phyloP scores from a whole-genome alignment of 2,329 filamentous ascomycete species.

The Colletotrichum sp. region DNA sequence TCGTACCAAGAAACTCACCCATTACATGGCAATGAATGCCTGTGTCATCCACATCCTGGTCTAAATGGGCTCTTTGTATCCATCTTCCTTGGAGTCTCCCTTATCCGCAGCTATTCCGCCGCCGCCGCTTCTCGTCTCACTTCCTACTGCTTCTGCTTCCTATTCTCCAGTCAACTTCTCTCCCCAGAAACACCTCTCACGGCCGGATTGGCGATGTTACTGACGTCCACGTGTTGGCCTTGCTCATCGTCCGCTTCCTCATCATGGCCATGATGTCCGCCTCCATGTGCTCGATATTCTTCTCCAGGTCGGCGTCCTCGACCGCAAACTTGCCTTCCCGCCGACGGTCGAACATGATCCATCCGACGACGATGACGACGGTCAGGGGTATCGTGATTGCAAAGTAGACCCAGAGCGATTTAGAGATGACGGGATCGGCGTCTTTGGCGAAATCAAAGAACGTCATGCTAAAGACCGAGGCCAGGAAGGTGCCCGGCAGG shows the following conservation, averaged over 20 bases:
- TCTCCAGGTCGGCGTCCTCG: constrained; percentile 58
- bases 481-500: constrained; percentile 64
- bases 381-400: constrained; percentile 64
- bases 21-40: neutral
- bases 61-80: neutral
- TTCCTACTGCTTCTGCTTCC: neutral
- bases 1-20: neutral
- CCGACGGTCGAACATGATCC: constrained; percentile 57
- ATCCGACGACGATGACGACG: constrained; percentile 55
- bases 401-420: constrained; percentile 67
- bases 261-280: constrained; percentile 60
- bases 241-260: constrained; percentile 61
- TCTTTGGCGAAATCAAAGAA: constrained; percentile 65
- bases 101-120: neutral
- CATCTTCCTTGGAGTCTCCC: neutral
- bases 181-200: neutral
- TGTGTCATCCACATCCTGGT: too few species aligned
- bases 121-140: neutral
- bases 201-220: constrained; percentile 30
- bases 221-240: constrained; percentile 58
- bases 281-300: constrained; percentile 61
- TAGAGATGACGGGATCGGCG: constrained; percentile 48
- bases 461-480: constrained; percentile 69
- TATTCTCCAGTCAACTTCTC: neutral
- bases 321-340: constrained; percentile 51